Conservation (phyloP, 2,329 filamentous ascomycete species). For the Pseudocercospora crystallina region DNA sequence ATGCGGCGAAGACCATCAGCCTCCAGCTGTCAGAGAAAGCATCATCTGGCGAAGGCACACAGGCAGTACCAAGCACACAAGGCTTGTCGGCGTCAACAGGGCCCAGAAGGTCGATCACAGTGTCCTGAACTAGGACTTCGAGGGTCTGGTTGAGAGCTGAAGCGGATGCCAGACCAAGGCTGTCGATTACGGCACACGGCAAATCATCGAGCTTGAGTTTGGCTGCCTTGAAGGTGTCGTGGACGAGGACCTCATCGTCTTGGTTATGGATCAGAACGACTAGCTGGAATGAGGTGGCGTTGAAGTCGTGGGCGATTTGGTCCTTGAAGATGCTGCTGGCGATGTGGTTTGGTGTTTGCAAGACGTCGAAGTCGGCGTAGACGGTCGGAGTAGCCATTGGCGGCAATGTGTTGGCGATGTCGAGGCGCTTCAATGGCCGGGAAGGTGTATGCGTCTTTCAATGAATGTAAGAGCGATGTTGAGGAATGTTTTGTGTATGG, state of each 20-base stretch:
- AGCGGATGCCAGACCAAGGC: background rate
- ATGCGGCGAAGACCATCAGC: slow-evolving; percentile 1
- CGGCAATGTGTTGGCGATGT: background rate
- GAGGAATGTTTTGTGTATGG: background rate
- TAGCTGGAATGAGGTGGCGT: background rate
- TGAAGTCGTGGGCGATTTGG: background rate
- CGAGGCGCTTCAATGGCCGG: background rate
- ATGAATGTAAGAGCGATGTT: too few species aligned
- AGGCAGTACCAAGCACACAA: background rate
- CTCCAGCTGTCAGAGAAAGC: background rate
- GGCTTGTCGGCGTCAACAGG: slow-evolving; percentile 1
- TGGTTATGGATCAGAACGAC: slow-evolving; percentile 4
- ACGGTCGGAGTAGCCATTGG: background rate
- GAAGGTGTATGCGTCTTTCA: background rate
- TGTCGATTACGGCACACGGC: background rate
- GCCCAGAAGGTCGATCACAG: slow-evolving; percentile 1
- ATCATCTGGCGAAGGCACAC: background rate
- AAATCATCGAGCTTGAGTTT: background rate
- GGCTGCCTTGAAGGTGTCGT: background rate
- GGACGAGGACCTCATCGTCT: slow-evolving; percentile 5
- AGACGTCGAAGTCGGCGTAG: background rate
- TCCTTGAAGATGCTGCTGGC: background rate
- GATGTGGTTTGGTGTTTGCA: slow-evolving; percentile 6
- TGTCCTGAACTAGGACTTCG: slow-evolving; percentile 1
- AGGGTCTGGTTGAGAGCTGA: background rate